Base-by-base conservation (phyloP, 352 stramenopile species). In the Phytophthora quininea region DNA sequence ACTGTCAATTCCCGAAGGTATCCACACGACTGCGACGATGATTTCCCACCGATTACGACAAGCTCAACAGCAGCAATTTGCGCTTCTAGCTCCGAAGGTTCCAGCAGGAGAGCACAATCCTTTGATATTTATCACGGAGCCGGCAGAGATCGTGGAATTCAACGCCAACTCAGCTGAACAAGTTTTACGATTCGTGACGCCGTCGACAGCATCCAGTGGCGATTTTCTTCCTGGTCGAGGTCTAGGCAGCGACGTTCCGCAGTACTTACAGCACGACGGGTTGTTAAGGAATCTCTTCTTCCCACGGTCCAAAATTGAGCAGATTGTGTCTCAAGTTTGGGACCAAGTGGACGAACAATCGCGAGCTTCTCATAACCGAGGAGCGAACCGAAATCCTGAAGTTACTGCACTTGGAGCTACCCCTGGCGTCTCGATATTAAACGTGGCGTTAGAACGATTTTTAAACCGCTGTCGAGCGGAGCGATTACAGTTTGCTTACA, bases 211-310 rank as follows among this genome's bases (percentile, higher is more conserved):
- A 31, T 37, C 47, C 11, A 62, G 12, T 43, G 67, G 56, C 30
- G 82, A 90, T 33, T 83, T 87, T 38, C 61, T 92, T 10, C 12
- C 57, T 8, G 69, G 80, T 2, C 54, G 47, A 49, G 85, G 81
- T 29, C 62, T 74, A 27, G 63, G 66, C 30, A 11, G 32, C 0
- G 58, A 81, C 31, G 69, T 90, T 0, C 85, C 83, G 0, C 73
- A 76, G 58, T 90, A 86, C 59, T 73, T 93, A 19, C 82, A 80
- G 30, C 75, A 79, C 37, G 78, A 88, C 4, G 83, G 83, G 1
- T 67, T 88, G n/a, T 74, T 93, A 48, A 79, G 85, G 3, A 83
- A 91, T 43, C 54, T 88, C 15, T 81, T 74, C 43, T 86, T 80
- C 27, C 66, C 82, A 7, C 77, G 74, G 0, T 52, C 54, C 11